Base-by-base conservation (phyloP, 148 eudicot species). In the Oxyria digyna region DNA sequence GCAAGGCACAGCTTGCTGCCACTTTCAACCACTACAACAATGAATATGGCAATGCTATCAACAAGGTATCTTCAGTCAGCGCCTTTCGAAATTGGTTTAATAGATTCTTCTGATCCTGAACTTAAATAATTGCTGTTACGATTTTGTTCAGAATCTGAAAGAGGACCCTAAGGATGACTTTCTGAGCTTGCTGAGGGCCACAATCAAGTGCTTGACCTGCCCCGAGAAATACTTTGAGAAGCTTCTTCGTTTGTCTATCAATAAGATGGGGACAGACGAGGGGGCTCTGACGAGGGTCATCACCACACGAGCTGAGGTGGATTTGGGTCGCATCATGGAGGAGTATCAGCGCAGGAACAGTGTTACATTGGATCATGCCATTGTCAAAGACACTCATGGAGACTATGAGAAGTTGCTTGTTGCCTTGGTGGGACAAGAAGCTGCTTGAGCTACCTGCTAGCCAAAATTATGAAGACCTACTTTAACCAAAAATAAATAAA, bases 191-290 rank as follows among this genome's bases (percentile, higher is more conserved):
- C 81, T 93, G 1, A 81, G 96, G 71, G 87, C 89, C 14, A 78
- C 89, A 29, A 81, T 87, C 71, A 89, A 87, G 75, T 89, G 98
- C 78, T 69, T 93, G 78, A 85, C 90, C 26, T 49, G 71, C 23
- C 98, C 96, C 1, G 96, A 93, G 77, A 93, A 85, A 62, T 85
- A 93, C 74, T 93, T 71, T 27, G 95, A 85, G 88, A 89, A 93
- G 76, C 75, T 81, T 72, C 91, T 93, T 67, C 91, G 98, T 38
- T 43, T 72, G 42, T 85, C 95, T 2, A 81, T 93, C 69, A 86
- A 80, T 74, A 82, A 78, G 82, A 72, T 72, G 74, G 98, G 96
- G 26, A 93, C 98, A 1, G 95, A 93, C 43, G 98, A 93, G 73
- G 74, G 84, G 66, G 91, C 95, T 71, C 95, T 93, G 40, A 89